Conservation (phyloP, 306 rosid genomes). For the Cucurbita argyrosperma region DNA sequence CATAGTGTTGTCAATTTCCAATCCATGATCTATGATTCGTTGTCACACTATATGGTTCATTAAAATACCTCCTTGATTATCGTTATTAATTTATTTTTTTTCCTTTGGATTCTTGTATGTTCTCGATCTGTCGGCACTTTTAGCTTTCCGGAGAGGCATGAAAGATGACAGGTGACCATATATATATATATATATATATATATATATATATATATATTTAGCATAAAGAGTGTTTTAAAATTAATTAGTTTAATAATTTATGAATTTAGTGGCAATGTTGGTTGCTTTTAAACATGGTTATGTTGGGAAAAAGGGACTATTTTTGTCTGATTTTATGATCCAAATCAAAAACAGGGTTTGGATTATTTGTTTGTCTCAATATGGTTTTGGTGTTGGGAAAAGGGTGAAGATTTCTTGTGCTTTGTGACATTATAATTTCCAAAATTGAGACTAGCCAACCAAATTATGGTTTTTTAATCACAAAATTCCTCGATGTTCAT, state of each 20-base stretch:
- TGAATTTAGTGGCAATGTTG: background rate
- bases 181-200: background rate
- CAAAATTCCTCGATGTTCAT: background rate
- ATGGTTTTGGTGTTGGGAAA: background rate
- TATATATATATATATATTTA: background rate
- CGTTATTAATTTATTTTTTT: background rate
- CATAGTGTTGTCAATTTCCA: slow-evolving; percentile 14
- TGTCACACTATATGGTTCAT: slow-evolving; percentile 11
- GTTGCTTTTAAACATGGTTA: background rate
- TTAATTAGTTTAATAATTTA: background rate
- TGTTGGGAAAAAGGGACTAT: background rate
- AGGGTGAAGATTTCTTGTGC: slow-evolving; percentile 40
- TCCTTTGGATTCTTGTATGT: background rate
- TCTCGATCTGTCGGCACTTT: background rate
- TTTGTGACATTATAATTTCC: slow-evolving; percentile 22
- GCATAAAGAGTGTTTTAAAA: background rate
- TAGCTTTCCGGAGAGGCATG: background rate
- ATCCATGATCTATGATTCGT: slow-evolving; percentile 12
- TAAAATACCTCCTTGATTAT: background rate
- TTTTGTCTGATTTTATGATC: background rate
- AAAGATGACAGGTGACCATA: background rate
- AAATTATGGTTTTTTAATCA: background rate
- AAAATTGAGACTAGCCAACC: slow-evolving; percentile 8
- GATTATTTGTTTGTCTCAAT: background rate
- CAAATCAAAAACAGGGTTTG: background rate